Conservation (phyloP, 169 alveolate species). For the Eimeria zaria region DNA sequence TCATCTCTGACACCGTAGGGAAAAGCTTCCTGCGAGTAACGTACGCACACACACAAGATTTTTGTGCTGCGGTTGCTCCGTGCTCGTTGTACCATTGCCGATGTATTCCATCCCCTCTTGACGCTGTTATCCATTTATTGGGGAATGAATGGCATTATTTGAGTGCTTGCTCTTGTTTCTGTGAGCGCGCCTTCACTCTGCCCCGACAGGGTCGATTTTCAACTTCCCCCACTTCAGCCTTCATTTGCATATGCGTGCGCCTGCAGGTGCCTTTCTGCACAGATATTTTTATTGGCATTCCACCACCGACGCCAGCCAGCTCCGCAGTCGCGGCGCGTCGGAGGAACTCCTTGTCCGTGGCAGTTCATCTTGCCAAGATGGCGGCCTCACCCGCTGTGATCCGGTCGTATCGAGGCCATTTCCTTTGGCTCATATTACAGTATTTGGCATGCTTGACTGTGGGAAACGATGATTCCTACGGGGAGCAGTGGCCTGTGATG, state of each 20-base stretch:
- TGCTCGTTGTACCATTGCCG: not conserved
- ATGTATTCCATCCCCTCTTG: not conserved
- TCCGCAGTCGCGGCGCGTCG: not conserved
- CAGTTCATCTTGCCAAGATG: not conserved
- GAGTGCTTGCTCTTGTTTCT: not conserved
- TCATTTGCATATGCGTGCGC: not conserved
- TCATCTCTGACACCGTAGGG: not conserved
- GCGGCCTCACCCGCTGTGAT: not conserved
- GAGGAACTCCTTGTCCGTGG: not conserved
- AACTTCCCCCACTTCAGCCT: not conserved
- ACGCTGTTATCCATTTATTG: not conserved
- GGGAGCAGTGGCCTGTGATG: constrained; percentile 44
- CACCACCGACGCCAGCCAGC: not conserved
- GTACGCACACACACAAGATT: not conserved
- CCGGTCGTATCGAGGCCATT: constrained; percentile 11
- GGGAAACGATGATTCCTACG: not conserved
- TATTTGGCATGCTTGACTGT: not conserved
- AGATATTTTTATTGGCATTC: not conserved
- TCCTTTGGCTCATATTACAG: constrained; percentile 30
- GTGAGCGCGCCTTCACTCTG: not conserved
- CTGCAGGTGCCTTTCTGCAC: not conserved
- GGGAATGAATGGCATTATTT: not conserved
- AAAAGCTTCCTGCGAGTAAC: not conserved
- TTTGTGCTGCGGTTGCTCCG: not conserved
- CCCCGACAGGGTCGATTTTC: not conserved